Percentiles rank a stretch among this genome's conserved stretches.
Conservation (phyloP, 495 filamentous ascomycete genomes). For the Penicillium goetzii region DNA sequence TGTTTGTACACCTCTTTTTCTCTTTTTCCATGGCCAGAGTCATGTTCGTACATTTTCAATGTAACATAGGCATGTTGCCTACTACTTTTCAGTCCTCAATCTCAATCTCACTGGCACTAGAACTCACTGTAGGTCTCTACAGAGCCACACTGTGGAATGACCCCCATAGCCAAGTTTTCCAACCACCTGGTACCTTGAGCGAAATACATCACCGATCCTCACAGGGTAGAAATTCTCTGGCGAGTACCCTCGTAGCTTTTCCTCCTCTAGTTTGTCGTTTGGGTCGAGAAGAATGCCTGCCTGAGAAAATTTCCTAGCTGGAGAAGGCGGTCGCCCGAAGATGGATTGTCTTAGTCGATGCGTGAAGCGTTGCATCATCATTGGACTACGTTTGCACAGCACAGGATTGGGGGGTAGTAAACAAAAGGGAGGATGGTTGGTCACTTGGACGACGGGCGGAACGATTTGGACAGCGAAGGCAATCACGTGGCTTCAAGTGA, state of each 20-base stretch:
- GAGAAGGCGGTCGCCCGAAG: constrained; percentile 13
- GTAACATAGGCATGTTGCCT: constrained; percentile 28
- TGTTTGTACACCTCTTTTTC: constrained; percentile 25
- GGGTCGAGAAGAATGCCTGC: constrained; percentile 18
- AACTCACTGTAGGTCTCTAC: constrained; percentile 48
- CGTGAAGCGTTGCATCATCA: constrained; percentile 9
- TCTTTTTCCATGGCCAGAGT: constrained; percentile 20
- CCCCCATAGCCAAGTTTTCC: constrained; percentile 58
- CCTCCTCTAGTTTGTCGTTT: constrained; percentile 27
- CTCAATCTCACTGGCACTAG: background rate
- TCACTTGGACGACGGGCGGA: too few species aligned
- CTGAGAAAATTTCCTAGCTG: constrained; percentile 10
- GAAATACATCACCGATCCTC: constrained; percentile 52
- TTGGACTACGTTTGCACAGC: background rate
- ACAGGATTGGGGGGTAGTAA: background rate
- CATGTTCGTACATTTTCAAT: constrained; percentile 27
- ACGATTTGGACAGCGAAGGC: too few species aligned
- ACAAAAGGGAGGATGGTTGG: background rate
- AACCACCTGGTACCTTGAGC: constrained; percentile 53
- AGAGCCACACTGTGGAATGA: constrained; percentile 58
- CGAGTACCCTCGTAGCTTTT: constrained; percentile 34
- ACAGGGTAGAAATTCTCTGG: constrained; percentile 52
- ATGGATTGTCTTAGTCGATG: constrained; percentile 4
- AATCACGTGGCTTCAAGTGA: too few species aligned
- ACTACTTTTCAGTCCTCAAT: constrained; percentile 2